Evolutionary conservation across 106 monocot species (phyloP).

Genomic region (Acorus gramineus): DNA sequence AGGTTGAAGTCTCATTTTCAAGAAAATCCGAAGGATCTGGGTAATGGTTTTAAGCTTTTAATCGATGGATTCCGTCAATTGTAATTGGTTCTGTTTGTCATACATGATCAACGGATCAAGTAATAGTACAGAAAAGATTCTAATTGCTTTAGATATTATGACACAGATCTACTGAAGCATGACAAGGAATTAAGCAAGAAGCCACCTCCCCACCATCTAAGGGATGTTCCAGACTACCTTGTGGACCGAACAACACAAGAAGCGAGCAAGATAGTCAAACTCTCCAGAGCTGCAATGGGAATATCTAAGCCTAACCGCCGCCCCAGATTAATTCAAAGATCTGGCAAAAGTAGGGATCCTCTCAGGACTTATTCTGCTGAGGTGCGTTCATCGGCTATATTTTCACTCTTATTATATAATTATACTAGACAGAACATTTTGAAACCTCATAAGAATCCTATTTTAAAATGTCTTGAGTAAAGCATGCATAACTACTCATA

Average conservation of each 20-base stretch:
- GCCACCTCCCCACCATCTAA: slow-evolving; percentile 57
- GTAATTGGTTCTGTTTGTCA: too few relatives aligned
- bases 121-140: too few relatives aligned
- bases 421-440: too few relatives aligned
- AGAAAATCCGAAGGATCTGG: slow-evolving; percentile 75
- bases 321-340: slow-evolving; percentile 26
- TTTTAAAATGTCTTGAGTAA: too few relatives aligned
- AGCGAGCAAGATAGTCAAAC: slow-evolving; percentile 74
- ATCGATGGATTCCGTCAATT: neutral
- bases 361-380: slow-evolving; percentile 50
- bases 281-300: slow-evolving; percentile 70
- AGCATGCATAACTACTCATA: too few relatives aligned
- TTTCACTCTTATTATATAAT: too few relatives aligned
- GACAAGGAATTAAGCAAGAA: slow-evolving; percentile 79
- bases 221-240: slow-evolving; percentile 72
- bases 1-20: slow-evolving; percentile 92
- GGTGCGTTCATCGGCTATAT: slow-evolving; percentile 13
- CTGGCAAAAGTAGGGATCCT: slow-evolving; percentile 56
- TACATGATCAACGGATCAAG: too few relatives aligned
- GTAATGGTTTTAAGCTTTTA: slow-evolving; percentile 19
- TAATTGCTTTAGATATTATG: too few relatives aligned
- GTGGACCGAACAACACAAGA: slow-evolving; percentile 46
- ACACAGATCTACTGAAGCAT: slow-evolving; percentile 75
- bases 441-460: too few relatives aligned
- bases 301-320: slow-evolving; percentile 18